Evolutionary conservation across 305 asterid species (phyloP), one percentile per base, ranked within the genome.

Genomic region (Rubia occidens): DNA sequence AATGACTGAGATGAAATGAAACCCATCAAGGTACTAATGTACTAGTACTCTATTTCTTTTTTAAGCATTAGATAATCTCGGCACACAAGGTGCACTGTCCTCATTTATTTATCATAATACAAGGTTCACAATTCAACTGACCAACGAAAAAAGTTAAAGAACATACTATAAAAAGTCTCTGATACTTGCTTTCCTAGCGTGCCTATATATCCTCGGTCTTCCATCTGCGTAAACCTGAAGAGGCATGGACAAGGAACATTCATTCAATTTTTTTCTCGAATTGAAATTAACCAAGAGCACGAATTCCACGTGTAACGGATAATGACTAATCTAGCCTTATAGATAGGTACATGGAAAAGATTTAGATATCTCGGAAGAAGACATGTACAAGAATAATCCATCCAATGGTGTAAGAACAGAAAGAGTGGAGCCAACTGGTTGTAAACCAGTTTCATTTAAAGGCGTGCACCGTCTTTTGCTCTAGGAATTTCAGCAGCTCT

Each of bases 401-500:
- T 77, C 96, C 94, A 91, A 26, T 78, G 89, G 43, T 86, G 94
- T 64, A 87, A 78, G 74, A 81, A 86, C 69, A 86, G 85, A 69
- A 85, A 72, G 70, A 89, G 69, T 45, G 96, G 94, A 39, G 95
- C 83, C 54, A 87, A 67, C 61, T n/a, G n/a, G n/a, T n/a, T n/a
- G n/a, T n/a, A n/a, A 67, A 85, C 95, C 82, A 89, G 70, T 73
- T 89, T 89, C 97, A 91, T 91, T 68, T 89, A 95, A 67, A 91
- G 81, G 35, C 85, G 86, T 15, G 84, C 85, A 60, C 91, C 89
- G 21, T 94, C 94, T 78, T 86, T 87, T 6, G 86, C 90, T 82
- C 87, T 86, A 1, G 97, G 96, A 79, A 91, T 86, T 58, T 85
- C 90, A 56, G 89, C 88, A 66, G 95, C 92, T 84, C 97, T 91